Evolutionary conservation across 371 early-diverging fungal species (phyloP), one percentile per base, ranked within the genome.

Genomic region (Actinomucor elegans): DNA sequence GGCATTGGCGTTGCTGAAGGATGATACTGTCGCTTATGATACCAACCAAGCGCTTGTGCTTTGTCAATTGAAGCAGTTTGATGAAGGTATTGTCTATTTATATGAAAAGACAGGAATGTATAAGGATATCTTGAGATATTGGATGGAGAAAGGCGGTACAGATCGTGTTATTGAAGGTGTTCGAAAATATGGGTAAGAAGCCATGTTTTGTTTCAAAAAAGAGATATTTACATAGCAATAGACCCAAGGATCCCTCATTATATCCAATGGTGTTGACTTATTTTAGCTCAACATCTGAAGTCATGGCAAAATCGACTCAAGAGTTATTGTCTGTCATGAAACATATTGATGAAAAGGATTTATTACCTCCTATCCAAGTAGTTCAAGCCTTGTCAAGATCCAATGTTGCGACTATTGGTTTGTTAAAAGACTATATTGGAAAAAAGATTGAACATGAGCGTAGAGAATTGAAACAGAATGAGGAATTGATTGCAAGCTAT

Each of bases 31-130:
- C 3, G 72, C 72, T 1, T 93, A 94, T 61, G 97, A 97, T 71
- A 79, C 87, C 42, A 93, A 96, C 58, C 93, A 95, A 28, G 94
- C 94, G 0, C 67, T 95, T 31, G 87, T 96, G 4, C 80, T 97
- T 4, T 96, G 97, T 60, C 87, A 93, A 32, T 66, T 88, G 45
- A 84, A 89, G 43, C 68, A 83, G 4, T 96, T 94, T 67, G 85
- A 86, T 48, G 86, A 86, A 5, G 98, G 96, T 0, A 84, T 89
- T 15, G 84, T 95, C 17, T 92, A 84, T 55, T 67, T 97, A 20
- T 92, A 92, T 54, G 91, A 94, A 71, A 89, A 85, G 32, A 84
- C 88, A 56, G 77, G 73, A 17, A 83, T 91, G 92, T 89, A 90
- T 62, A 73, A 79, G 12, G 93, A 92, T 20, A 89, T 94, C 45